phyloP scores from a whole-genome alignment of 192 early-diverging fungal species.

The Cladochytrium replicatum region DNA sequence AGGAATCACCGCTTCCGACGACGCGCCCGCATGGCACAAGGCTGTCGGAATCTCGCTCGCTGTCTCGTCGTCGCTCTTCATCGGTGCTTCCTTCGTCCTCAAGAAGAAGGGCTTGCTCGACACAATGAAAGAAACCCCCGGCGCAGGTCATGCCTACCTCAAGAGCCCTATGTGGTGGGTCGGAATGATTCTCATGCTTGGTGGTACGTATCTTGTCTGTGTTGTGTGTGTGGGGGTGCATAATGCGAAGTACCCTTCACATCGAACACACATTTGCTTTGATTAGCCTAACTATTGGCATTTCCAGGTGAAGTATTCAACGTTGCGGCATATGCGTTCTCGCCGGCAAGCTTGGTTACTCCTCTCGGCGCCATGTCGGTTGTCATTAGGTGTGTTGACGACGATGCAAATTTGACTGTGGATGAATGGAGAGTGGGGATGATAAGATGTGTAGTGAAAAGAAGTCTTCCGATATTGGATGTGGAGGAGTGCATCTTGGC shows the following conservation, averaged over 20 bases:
- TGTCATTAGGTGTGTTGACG: conserved; percentile 70
- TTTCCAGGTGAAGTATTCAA: conserved; percentile 78
- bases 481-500: too few species aligned
- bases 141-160: conserved; percentile 70
- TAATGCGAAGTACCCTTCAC: neutral
- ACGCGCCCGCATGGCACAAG: conserved; percentile 9
- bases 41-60: too few species aligned
- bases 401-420: neutral
- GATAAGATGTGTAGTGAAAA: neutral
- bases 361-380: conserved; percentile 82
- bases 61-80: too few species aligned
- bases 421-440: neutral
- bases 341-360: conserved; percentile 88
- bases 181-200: conserved; percentile 51
- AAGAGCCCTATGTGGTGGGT: conserved; percentile 84
- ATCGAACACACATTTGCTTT: neutral
- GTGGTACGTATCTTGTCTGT: conserved; percentile 1
- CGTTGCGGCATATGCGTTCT: conserved; percentile 92
- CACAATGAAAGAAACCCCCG: conserved; percentile 23
- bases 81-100: conserved; percentile 56
- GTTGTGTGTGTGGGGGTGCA: neutral
- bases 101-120: conserved; percentile 77
- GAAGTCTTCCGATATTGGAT: neutral
- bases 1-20: too few species aligned
- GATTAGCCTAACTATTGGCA: conserved; percentile 49